A percentile compares a stretch with the other conserved stretches of the same genome.
Conservation (phyloP, 129 eudicot genomes). For the Pittosporum tobira region DNA sequence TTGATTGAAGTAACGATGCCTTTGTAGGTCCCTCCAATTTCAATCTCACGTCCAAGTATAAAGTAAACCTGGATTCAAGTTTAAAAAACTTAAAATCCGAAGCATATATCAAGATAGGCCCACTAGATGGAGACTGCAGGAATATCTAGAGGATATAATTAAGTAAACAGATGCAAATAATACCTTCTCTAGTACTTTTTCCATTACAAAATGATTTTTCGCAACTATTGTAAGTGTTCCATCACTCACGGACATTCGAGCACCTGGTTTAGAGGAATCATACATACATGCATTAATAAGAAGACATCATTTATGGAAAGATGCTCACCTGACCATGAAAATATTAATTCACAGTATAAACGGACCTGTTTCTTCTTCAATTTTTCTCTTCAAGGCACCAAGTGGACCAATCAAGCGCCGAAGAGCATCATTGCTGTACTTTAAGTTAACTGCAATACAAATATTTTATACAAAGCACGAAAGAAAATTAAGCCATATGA, state of each 20-base stretch:
- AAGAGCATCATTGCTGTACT: conserved; percentile 74
- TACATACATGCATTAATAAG: neutral
- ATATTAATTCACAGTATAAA: conserved; percentile 4
- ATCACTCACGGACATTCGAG: conserved; percentile 74
- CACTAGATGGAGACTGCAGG: neutral
- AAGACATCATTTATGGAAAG: neutral
- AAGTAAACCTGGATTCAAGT: conserved; percentile 51
- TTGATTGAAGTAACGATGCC: conserved; percentile 66
- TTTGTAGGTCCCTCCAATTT: conserved; percentile 78
- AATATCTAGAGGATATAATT: neutral
- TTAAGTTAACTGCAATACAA: conserved; percentile 49
- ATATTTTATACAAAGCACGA: neutral
- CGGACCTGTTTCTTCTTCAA: conserved; percentile 88
- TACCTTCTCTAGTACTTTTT: conserved; percentile 85
- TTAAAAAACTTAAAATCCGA: conserved; percentile 6
- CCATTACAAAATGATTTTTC: conserved; percentile 66
- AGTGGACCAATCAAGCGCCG: conserved; percentile 91
- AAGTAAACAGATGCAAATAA: neutral
- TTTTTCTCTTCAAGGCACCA: conserved; percentile 78
- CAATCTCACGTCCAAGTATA: conserved; percentile 87
- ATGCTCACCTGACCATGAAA: neutral
- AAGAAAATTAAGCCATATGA: neutral
- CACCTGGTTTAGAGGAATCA: conserved; percentile 36
- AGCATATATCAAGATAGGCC: neutral
- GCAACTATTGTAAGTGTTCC: conserved; percentile 67